A percentile compares a stretch with the other conserved stretches of the same genome.
phyloP scores from a whole-genome alignment of 805 yeast species.

The Maudiozyma saulgeensis region DNA sequence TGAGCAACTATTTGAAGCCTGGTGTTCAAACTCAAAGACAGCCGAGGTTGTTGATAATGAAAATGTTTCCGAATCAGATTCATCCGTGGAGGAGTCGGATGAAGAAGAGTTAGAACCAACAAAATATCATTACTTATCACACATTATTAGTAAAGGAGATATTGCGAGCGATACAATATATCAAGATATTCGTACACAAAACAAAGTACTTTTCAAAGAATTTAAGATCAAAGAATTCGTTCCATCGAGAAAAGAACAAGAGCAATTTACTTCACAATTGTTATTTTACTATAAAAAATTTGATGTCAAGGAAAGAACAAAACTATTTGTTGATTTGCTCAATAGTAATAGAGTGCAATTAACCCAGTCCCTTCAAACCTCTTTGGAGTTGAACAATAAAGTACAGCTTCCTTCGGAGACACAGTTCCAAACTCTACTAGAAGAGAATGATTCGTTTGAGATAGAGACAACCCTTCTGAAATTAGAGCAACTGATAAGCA shows the following conservation, averaged over 20 bases:
- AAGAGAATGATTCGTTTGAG: conserved; percentile 9
- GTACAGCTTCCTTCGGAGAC: neutral
- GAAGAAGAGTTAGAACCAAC: conserved; percentile 19
- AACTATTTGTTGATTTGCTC: conserved; percentile 7
- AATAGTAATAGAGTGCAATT: neutral
- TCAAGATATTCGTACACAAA: conserved; percentile 18
- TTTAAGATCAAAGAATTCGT: conserved; percentile 17
- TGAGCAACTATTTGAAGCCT: conserved; percentile 35
- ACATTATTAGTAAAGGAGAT: conserved; percentile 20
- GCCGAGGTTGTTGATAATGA: neutral
- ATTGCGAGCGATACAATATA: conserved; percentile 17
- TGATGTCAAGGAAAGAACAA: conserved; percentile 9
- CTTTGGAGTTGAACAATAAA: neutral
- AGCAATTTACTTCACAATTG: conserved; percentile 17
- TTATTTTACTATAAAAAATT: conserved; percentile 23
- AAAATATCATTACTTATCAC: conserved; percentile 26
- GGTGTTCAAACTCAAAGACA: conserved; percentile 28
- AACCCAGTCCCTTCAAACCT: neutral
- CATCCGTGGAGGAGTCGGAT: neutral
- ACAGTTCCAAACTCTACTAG: conserved; percentile 4
- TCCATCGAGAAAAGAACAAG: conserved; percentile 16
- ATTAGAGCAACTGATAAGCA: conserved; percentile 13
- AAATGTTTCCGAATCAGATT: conserved; percentile 11
- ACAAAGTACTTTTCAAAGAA: conserved; percentile 18
- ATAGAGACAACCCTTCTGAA: conserved; percentile 18